Percentiles rank a stretch among this genome's conserved stretches.
Evolutionary conservation across 352 stramenopile species (phyloP).

Genomic region (Aphanomyces euteiches): DNA sequence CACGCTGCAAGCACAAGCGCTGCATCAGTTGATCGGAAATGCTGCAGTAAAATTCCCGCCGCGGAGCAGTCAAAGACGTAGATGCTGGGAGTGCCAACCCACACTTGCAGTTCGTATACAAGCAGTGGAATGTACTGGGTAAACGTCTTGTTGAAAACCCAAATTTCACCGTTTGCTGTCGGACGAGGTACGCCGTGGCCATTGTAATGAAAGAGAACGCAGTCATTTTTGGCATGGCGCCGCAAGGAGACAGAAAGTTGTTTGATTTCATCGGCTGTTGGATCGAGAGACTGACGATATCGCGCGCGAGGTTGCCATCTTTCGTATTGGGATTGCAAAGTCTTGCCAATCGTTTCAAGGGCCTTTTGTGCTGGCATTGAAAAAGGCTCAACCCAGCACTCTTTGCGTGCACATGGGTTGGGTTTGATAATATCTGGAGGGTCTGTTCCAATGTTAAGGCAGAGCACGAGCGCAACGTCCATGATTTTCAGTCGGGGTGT

Average conservation of each 20-base stretch:
- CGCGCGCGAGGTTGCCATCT: conserved; percentile 92
- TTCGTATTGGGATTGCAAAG: conserved; percentile 93
- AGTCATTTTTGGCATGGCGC: conserved; percentile 88
- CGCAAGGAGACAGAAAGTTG: conserved; percentile 91
- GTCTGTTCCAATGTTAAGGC: conserved; percentile 97
- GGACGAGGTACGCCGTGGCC: conserved; percentile 97
- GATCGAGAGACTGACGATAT: conserved; percentile 94
- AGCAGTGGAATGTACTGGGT: conserved; percentile 99
- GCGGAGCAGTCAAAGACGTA: conserved; percentile 98
- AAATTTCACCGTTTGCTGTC: conserved; percentile 97
- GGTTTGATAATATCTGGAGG: conserved; percentile 96
- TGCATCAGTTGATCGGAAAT: conserved; percentile 87
- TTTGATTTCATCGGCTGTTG: conserved; percentile 95
- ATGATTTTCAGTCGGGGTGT: conserved; percentile 86
- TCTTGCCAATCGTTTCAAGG: conserved; percentile 94
- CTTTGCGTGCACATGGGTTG: conserved; percentile 93
- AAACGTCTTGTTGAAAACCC: conserved; percentile 99
- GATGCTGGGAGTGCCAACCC: conserved; percentile 91
- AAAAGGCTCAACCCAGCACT: conserved; percentile 98
- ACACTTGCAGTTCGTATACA: conserved; percentile 94
- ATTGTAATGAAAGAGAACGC: conserved; percentile 99
- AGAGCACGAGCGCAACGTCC: conserved; percentile 95
- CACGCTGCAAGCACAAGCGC: conserved; percentile 97
- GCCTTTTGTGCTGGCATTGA: conserved; percentile 92
- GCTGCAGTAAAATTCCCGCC: conserved; percentile 93